These are phyloP conservation scores for Diversispora epigaea DNA, from an alignment of 192 early-diverging fungal genomes.

Conservation along the genomic window DNA sequence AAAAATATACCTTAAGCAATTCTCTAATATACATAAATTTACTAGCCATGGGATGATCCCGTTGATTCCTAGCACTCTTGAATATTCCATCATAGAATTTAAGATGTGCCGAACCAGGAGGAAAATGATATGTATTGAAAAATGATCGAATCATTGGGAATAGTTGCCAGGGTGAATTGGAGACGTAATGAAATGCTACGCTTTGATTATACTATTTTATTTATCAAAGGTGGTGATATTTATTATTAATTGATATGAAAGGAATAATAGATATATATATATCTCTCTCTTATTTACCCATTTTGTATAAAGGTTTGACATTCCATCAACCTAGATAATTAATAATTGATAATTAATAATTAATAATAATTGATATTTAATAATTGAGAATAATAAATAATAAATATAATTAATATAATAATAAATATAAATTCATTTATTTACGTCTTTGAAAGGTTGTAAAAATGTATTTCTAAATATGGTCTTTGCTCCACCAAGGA, in stretches of 20 bases:
- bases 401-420: not conserved
- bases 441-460: not conserved
- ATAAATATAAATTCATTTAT: not conserved
- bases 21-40: constrained; percentile 56
- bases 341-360: not conserved
- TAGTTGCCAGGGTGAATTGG: constrained; percentile 82
- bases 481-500: constrained; percentile 65
- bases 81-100: constrained; percentile 60
- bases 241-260: constrained; percentile 19
- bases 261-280: too few species aligned
- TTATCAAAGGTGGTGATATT: constrained; percentile 2
- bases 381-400: too few species aligned
- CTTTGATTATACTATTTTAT: constrained; percentile 55
- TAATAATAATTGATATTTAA: not conserved
- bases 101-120: constrained; percentile 70
- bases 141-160: constrained; percentile 67
- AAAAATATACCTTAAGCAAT: not conserved
- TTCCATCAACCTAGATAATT: constrained; percentile 56
- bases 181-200: constrained; percentile 82
- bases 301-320: constrained; percentile 63
- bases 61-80: constrained; percentile 41
- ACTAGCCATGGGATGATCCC: constrained; percentile 49
- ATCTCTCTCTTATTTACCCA: constrained; percentile 34
- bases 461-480: constrained; percentile 62
- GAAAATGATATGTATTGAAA: constrained; percentile 66